Evolutionary conservation across 2,329 filamentous ascomycete genomes (phyloP), one percentile per base, ranked within the genome.

Genomic region (Xylariomycetidae sp.): DNA sequence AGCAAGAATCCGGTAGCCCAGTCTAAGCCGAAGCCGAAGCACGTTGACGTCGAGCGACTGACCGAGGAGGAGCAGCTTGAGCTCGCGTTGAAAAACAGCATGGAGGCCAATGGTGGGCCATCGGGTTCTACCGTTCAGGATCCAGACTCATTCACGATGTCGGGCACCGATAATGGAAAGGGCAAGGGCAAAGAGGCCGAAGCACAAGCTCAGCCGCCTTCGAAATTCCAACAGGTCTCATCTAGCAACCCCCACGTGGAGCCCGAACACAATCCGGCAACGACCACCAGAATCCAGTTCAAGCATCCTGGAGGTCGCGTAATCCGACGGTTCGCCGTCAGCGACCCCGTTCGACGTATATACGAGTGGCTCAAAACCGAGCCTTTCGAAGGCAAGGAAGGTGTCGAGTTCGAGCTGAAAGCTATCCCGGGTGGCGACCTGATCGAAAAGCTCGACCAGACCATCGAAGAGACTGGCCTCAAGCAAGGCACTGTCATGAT

Each of bases 51-150:
- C 2, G 83, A 84, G 38, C 79, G 84, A 24, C 90, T 98, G 82
- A 95, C 87, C 0, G 92, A 98, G 56, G 89, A 96, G 31, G 89
- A 98, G 63, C 94, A 95, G 88, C 67, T 98, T 47, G 84, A 95
- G 59, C 80, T 95, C 74, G 92, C 92, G 0, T 60, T 98, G 54
- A 79, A 89, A 57, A 92, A 93, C 63, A 95, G 89, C 54, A 65
- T 96, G 28, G 80, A 78, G 10, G 74, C 71, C 19, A 65, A 63
- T 22, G 61, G 58, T 13, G 60, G 50, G 56, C 53, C 56, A 10
- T 60, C 61, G 14, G 60, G 54, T 37, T 52, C 74, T 0, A 80
- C 76, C 47, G 67, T 83, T 6, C 72, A 81, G 38, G 90, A 96
- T 47, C 90, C 90, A 0, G 92, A 98, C 59, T 81, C 85, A 20